Conservation (phyloP, 176 grass and related monocot species). For the Saccharum officinarum region DNA sequence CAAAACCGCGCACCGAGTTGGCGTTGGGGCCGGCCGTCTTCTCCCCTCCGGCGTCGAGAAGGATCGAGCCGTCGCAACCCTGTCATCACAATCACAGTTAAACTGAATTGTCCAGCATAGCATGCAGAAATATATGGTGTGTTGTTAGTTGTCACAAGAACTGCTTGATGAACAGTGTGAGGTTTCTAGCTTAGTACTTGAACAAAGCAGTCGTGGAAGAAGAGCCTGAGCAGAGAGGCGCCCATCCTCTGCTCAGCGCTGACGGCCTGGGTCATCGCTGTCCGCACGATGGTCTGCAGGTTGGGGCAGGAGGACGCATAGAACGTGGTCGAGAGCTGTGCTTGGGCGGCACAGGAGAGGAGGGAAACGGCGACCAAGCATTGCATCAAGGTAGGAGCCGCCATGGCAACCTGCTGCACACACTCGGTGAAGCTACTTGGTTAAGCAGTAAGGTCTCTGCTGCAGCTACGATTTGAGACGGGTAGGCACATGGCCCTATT, state of each 20-base stretch:
- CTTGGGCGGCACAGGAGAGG: constrained; percentile 25
- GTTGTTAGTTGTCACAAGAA: too few species aligned
- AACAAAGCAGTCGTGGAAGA: constrained; percentile 88
- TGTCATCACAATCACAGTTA: not conserved
- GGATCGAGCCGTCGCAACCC: constrained; percentile 71
- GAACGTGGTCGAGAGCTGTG: constrained; percentile 51
- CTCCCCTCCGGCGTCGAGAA: constrained; percentile 60
- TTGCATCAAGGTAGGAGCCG: not conserved
- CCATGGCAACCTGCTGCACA: constrained; percentile 29
- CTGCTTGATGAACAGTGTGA: not conserved
- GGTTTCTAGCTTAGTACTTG: constrained; percentile 2
- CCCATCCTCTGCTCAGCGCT: constrained; percentile 47
- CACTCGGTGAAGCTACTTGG: not conserved
- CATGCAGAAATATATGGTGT: not conserved
- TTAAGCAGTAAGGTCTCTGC: not conserved
- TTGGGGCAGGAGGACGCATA: constrained; percentile 53
- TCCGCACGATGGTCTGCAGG: constrained; percentile 53
- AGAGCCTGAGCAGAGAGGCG: constrained; percentile 70
- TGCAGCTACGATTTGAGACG: not conserved
- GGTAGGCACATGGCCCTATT: not conserved
- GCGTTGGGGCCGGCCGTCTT: constrained; percentile 55
- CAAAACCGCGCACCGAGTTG: constrained; percentile 57
- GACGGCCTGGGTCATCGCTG: constrained; percentile 41
- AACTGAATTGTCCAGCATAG: not conserved
- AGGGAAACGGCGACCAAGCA: constrained; percentile 35